These are phyloP conservation scores for Fibroporia radiculosa DNA, from an alignment of 768 basidiomycete genomes.

Conservation along the genomic window DNA sequence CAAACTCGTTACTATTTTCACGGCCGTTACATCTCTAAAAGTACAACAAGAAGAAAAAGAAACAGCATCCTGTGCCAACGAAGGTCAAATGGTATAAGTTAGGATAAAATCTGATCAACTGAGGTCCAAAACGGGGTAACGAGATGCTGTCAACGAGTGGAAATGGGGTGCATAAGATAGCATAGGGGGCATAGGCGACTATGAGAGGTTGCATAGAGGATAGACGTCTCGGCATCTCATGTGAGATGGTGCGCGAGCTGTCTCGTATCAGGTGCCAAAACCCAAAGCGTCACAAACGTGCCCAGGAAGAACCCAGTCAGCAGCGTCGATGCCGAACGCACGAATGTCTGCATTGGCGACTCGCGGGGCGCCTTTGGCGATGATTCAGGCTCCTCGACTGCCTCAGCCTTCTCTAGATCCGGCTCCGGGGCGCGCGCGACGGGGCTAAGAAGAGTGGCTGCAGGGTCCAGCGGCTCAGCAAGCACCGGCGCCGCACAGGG, in stretches of 20 bases:
- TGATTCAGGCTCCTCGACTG: not conserved
- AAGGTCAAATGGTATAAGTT: slow-evolving; percentile 3
- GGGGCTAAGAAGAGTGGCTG: not conserved
- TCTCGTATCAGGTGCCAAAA: slow-evolving; percentile 39
- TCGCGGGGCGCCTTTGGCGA: not conserved
- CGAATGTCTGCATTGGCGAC: slow-evolving; percentile 14
- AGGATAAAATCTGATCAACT: not conserved
- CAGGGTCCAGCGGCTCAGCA: not conserved
- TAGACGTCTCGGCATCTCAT: not conserved
- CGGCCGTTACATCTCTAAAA: no score
- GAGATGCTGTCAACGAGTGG: not conserved
- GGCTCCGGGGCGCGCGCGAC: not conserved
- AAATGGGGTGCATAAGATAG: not conserved
- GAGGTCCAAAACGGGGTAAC: not conserved
- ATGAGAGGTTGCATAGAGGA: not conserved
- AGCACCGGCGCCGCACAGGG: slow-evolving; percentile 1
- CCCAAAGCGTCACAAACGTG: slow-evolving; percentile 45
- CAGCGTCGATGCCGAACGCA: slow-evolving; percentile 35
- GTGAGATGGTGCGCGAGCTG: slow-evolving; percentile 25
- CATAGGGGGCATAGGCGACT: not conserved
- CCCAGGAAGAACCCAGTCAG: slow-evolving; percentile 56
- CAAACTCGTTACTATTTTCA: no score
- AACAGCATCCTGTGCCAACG: not conserved
- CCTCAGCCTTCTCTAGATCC: not conserved
- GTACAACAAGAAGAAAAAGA: not conserved